phyloP scores from a whole-genome alignment of 2,329 filamentous ascomycete genomes.

The Amylocarpus encephaloides region DNA sequence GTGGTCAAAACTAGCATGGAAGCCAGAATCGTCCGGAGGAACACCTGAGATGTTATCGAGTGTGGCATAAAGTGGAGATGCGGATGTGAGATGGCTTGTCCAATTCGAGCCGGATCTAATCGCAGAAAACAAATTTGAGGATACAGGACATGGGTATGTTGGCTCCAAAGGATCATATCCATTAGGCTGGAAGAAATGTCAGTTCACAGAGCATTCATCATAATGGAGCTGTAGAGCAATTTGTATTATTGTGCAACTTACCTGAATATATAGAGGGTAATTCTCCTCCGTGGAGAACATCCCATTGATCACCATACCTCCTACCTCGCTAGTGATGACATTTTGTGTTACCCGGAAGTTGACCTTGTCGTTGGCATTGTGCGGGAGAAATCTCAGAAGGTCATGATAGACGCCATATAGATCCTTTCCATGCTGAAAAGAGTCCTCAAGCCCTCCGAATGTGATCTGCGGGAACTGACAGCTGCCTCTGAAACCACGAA shows the following conservation, averaged over 20 bases:
- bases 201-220: not conserved
- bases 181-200: slow-evolving; percentile 31
- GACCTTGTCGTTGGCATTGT: slow-evolving; percentile 40
- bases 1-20: slow-evolving; percentile 69
- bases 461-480: slow-evolving; percentile 83
- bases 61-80: slow-evolving; percentile 46
- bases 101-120: slow-evolving; percentile 49
- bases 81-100: slow-evolving; percentile 55
- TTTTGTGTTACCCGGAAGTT: slow-evolving; percentile 74
- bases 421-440: slow-evolving; percentile 69
- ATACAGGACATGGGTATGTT: slow-evolving; percentile 57
- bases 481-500: slow-evolving; percentile 62
- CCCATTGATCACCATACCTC: slow-evolving; percentile 64
- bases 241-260: slow-evolving; percentile 10
- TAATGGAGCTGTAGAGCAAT: too few relatives aligned
- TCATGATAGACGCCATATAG: slow-evolving; percentile 70
- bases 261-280: slow-evolving; percentile 45
- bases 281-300: slow-evolving; percentile 50
- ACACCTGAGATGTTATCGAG: slow-evolving; percentile 68
- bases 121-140: slow-evolving; percentile 37
- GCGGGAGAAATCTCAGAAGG: slow-evolving; percentile 61
- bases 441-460: slow-evolving; percentile 62
- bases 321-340: slow-evolving; percentile 74
- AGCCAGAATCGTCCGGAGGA: slow-evolving; percentile 46
- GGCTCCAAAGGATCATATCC: slow-evolving; percentile 69